Percentiles rank a stretch among this genome's conserved stretches.
Conservation (phyloP, 768 basidiomycete genomes). For the Tubosaeta sp. region DNA sequence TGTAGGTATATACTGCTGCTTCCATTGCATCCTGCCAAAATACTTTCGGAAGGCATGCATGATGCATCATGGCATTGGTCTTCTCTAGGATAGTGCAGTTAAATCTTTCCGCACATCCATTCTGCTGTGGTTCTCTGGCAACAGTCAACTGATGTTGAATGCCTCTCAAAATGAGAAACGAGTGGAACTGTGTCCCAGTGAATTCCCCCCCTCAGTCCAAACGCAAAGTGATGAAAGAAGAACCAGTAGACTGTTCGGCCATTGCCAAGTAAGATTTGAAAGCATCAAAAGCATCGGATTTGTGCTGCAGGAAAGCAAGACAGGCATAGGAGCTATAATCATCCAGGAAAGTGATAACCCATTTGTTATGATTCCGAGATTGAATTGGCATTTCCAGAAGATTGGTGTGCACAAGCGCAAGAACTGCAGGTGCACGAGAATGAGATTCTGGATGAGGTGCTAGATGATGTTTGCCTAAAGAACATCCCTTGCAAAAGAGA, state of each 20-base stretch:
- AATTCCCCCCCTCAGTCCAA: neutral
- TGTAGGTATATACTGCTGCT: neutral
- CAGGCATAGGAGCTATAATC: neutral
- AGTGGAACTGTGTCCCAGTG: neutral
- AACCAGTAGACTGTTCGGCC: neutral
- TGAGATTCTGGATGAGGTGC: neutral
- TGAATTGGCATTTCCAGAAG: neutral
- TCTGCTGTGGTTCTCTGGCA: neutral
- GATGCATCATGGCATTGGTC: neutral
- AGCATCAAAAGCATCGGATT: neutral
- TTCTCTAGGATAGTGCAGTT: neutral
- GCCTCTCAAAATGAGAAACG: neutral
- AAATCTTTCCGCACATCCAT: neutral
- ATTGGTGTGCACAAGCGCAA: neutral
- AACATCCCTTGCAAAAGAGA: neutral
- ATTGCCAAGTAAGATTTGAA: neutral
- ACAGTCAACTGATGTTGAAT: neutral
- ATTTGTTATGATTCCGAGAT: neutral
- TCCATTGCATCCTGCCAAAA: neutral
- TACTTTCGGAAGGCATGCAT: neutral
- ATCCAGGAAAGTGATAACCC: neutral
- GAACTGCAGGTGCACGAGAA: neutral
- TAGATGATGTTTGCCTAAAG: neutral
- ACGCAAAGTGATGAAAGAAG: neutral
- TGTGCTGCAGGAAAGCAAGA: neutral